Evolutionary conservation across 306 rosid species (phyloP), one percentile per base, ranked within the genome.

Genomic region (Phaseolus lunatus): DNA sequence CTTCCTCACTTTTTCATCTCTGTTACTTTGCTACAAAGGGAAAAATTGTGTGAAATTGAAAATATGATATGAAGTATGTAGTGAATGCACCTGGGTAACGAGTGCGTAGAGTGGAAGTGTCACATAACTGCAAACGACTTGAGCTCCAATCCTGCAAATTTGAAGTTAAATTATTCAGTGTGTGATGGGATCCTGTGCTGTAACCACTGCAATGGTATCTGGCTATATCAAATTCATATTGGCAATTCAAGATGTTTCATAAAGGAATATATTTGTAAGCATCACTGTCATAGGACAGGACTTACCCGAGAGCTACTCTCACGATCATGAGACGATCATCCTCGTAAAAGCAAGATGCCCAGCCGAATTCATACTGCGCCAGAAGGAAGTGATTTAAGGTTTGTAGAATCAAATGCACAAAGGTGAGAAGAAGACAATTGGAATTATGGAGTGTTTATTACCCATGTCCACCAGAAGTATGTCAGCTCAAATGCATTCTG

Each of bases 401-500:
- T 57, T 65, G 62, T 48, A 26, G 22, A 62, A 66, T 44, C 74
- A 72, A 79, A 27, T 15, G 59, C 20, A 61, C 3, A 78, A 39
- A 39, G 27, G 45, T 31, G 57, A 18, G 61, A 41, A 54, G 11
- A 63, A 71, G 69, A 65, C 10, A 73, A 65, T 18, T 7, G 48
- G 7, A 75, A 78, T 0, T 33, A 13, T 50, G 10, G 69, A 78
- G 0, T 33, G 66, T 62, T 86, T 13, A 56, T 82, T 86, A 92
- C 97, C 99, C 92, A 88, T 84, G 89, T 87, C 97, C 97, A 95
- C 65, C 92, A 80, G 96, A 95, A 91, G 80, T 87, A 88, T 5
- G 99, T 95, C 69, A 95, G 86, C 92, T 92, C 99, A 76, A 95
- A 95, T 29, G 99, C 99, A 78, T 95, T 95, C 96, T 95, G 94